Evolutionary conservation across 2,329 filamentous ascomycete species (phyloP), one percentile per base, ranked within the genome.

Genomic region (Emergomyces pasteurianus): DNA sequence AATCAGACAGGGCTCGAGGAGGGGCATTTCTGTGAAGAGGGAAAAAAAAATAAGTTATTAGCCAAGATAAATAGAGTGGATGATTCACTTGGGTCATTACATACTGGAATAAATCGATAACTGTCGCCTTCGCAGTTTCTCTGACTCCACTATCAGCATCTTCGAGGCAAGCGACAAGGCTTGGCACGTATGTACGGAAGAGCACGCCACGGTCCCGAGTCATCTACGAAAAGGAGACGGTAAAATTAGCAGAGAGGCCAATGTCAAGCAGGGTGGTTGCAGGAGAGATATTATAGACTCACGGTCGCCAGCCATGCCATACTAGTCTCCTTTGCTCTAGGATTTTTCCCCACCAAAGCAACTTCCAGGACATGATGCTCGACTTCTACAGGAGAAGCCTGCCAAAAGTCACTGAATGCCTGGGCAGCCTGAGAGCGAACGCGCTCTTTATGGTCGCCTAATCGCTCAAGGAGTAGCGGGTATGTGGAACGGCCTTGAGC

Each of bases 391-490:
- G 85, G 83, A 21, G 85, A 83, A 59, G 86, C 83, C 14, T 80
- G 80, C 77, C 89, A 94, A 61, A 96, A 79, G 58, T 94, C 94
- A 36, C 82, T 82, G 62, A 96, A 83, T 21, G 88, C 84, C 71
- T 90, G 87, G 52, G 85, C 79, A 18, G 91, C 89, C 62, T 92
- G 81, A 38, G 81, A 77, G 68, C 92, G 85, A 67, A 91, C 84
- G 73, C 91, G 92, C 71, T 96, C 92, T 73, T 92, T 92, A 65
- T 84, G 84, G 72, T 96, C 92, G 62, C 90, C 91, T 62, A 97
- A 82, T 73, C 90, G 89, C 61, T 96, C 92, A 61, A 91, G 78
- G 59, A 96, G 81, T 53, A 92, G 74, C 3, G 89, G 84, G 63
- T 94, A 81, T 9, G 91, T 86, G 64, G 84, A 81, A 57, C 83